Percentiles rank a stretch among this genome's conserved stretches.
Evolutionary conservation across 1,139 yeast species (phyloP).

Genomic region (Saccharomycopsis hybrid): DNA sequence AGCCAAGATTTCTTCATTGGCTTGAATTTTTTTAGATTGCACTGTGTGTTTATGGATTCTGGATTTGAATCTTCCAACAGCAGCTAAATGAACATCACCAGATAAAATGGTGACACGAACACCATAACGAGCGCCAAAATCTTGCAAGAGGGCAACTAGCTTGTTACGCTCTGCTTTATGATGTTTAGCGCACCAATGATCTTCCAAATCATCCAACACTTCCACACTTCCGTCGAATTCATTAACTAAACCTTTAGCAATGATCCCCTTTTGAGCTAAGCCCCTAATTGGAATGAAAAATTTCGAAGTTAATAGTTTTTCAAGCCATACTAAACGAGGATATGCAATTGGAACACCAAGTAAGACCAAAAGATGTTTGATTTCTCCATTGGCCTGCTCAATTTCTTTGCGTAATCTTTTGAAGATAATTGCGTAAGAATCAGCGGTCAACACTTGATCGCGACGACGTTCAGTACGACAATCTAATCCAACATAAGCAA

Average conservation of each 20-base stretch:
- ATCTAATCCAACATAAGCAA: conserved; percentile 74
- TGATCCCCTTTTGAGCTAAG: conserved; percentile 62
- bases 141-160: conserved; percentile 49
- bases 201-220: conserved; percentile 85
- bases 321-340: conserved; percentile 89
- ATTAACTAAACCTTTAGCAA: conserved; percentile 68
- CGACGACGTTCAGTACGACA: conserved; percentile 86
- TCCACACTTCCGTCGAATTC: conserved; percentile 91
- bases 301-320: conserved; percentile 58
- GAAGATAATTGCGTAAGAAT: conserved; percentile 58
- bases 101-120: conserved; percentile 76
- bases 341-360: conserved; percentile 93
- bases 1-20: conserved; percentile 36
- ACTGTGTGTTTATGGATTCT: conserved; percentile 43
- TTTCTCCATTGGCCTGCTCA: conserved; percentile 39
- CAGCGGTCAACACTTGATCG: conserved; percentile 45
- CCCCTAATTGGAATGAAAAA: conserved; percentile 58
- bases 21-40: conserved; percentile 32
- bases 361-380: conserved; percentile 74
- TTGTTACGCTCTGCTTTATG: conserved; percentile 75
- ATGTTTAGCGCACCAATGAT: conserved; percentile 89
- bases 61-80: conserved; percentile 71
- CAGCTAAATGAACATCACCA: conserved; percentile 91
- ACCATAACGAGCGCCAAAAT: conserved; percentile 55
- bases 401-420: conserved; percentile 52